Evolutionary conservation across 1,139 yeast genomes (phyloP), one percentile per base, ranked within the genome.

Genomic region (Geotrichum carabidarum): DNA sequence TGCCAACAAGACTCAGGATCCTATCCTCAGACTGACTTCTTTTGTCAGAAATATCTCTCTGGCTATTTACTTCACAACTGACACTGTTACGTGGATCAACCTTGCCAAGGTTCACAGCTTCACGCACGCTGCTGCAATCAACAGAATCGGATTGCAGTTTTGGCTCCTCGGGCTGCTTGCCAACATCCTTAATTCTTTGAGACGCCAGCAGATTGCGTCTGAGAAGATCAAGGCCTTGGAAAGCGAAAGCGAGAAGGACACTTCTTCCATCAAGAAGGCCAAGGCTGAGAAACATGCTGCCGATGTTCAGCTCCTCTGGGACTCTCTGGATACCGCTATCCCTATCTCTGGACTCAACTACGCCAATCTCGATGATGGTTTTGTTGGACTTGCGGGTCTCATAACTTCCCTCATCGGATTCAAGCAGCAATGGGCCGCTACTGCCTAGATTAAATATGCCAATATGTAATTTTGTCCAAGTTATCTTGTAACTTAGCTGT

Each of bases 371-470:
- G 82, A 84, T 68, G 97, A 91, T 64, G 95, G 95, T 51, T 78
- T 84, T 50, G 80, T 89, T 55, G 97, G 96, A 50, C 74, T 84
- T 60, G 91, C 94, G 48, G 98, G 98, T 69, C 78, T 86, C 36
- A 74, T 87, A 59, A 89, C 97, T 35, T 85, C 96, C 44, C 59
- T 84, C 55, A 75, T 90, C 72, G 96, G 96, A 41, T 76, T 88
- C 58, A 79, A 78, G 66, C 90, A 87, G 63, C 73, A 86, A 61
- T 91, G 93, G 93, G 72, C 59, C 46, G 47, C 56, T 30, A 59
- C 63, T 17, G 52, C 44, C 37, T 56, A 56, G 40, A 3, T n/a
- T 8, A 15, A n/a, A n/a, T 8, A n/a, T 11, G 5, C n/a, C 40
- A n/a, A 12, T 37, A 37, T 11, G 17, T 12, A 12, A 37, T n/a